Percentiles rank a stretch among this genome's conserved stretches.
Conservation (phyloP, 176 grass and related monocot species). For the Ensete ventricosum region DNA sequence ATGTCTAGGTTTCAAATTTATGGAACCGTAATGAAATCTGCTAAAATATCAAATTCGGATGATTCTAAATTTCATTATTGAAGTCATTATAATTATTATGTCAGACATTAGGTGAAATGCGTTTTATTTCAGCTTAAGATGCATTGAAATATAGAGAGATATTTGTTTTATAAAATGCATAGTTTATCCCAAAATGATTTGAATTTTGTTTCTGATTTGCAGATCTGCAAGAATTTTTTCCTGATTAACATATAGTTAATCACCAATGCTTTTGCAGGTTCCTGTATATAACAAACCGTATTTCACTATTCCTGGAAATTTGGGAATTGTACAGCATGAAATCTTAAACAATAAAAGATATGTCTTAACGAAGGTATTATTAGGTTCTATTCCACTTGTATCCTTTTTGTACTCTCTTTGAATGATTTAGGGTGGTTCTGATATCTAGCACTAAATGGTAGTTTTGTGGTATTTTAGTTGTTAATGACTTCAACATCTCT, state of each 20-base stretch:
- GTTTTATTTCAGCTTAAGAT: not conserved
- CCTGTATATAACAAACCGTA: constrained; percentile 80
- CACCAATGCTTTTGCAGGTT: constrained; percentile 34
- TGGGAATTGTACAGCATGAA: constrained; percentile 80
- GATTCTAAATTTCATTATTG: too few species aligned
- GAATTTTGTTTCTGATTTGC: not conserved
- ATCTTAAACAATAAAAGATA: constrained; percentile 92
- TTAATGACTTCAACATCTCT: not conserved
- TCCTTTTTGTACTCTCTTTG: not conserved
- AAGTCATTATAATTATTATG: too few species aligned
- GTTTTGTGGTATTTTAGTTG: not conserved
- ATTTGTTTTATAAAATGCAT: not conserved
- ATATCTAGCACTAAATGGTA: too few species aligned
- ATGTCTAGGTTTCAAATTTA: not conserved
- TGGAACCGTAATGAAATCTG: too few species aligned
- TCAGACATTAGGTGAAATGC: too few species aligned
- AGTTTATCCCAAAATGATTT: not conserved
- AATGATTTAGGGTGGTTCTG: not conserved
- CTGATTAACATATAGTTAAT: constrained; percentile 3
- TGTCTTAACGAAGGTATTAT: constrained; percentile 78
- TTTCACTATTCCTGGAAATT: constrained; percentile 57
- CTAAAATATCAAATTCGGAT: too few species aligned
- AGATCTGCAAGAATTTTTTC: not conserved
- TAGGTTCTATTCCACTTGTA: not conserved
- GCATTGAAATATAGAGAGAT: not conserved